Base-by-base conservation (phyloP, 805 yeast genomes). In the Candida krabiensis region DNA sequence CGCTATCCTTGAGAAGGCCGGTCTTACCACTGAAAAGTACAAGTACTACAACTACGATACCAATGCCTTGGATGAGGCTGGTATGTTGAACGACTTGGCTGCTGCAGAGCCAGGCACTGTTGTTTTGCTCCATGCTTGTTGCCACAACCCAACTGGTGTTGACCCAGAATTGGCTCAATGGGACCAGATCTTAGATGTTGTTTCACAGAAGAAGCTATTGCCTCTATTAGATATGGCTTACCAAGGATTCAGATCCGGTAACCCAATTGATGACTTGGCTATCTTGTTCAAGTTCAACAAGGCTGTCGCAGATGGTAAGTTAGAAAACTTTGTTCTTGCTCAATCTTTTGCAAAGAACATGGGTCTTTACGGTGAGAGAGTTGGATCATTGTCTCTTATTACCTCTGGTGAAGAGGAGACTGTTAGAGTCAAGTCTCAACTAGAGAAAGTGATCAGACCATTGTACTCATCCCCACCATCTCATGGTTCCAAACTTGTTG, bases 91-190 rank as follows among this genome's bases (percentile, higher is more conserved):
- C 23, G 86, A 86, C 37, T 64, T 89, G 33, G 53, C 67, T 17
- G 55, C 61, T 24, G 80, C 81, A 27, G 75, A 75, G 21, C 67
- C 67, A 23, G 86, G 84, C 19, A 70, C 83, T 16, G 75, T 79
- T 37, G 82, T 89, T 16, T 71, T 90, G 40, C 74, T 90, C 44
- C 98, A 90, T 64, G 96, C 96, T 7, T 89, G 96, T 61, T 93
- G 96, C 56, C 97, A 90, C 70, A 91, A 90, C 71, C 98, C 98
- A 38, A 91, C 97, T 14, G 98, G 97, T 48, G 80, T 90, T 61
- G 97, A 90, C 60, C 93, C 95, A 44, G 79, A 87, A 13, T 64
- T 67, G 19, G 86, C 79, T 47, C 87, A 90, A 60, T 89, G 96
- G 96, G 71, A 75, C 44, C 65, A 74, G 60, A 86, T 91, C 27